Base-by-base conservation (phyloP, 208 protist species). In the Crithidia mellificae region DNA sequence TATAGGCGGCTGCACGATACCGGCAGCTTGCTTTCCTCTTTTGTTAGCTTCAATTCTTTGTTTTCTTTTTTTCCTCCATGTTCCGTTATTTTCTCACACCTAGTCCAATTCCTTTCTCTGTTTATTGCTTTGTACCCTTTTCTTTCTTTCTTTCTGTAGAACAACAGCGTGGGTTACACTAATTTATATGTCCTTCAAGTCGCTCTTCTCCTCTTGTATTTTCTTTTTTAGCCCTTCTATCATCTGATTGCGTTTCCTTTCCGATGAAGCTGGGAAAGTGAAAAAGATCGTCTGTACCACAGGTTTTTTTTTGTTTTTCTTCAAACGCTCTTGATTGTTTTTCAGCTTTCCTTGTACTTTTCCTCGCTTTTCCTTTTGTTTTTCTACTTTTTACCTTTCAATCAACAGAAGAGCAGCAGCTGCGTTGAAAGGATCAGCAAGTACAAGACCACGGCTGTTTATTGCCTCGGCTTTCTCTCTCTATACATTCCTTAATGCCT, bases 121-220 rank as follows among this genome's bases (percentile, higher is more conserved):
- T 38, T 38, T 5, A 12, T 38, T 38, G 34, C 34, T 11, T 38
- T 38, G 5, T 68, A n/a, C n/a, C n/a, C n/a, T 62, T 63, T 51
- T 38, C 29, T 44, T 63, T 59, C 32, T 46, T 55, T 52, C 29
- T 68, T 54, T 51, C 59, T 66, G 29, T 61, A 51, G 46, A 41
- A 24, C 38, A 47, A 30, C 36, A 19, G 36, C n/a, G 54, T 47
- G 38, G 2, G 38, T 38, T 46, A 46, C n/a, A 46, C 14, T 15
- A 12, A 2, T n/a, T n/a, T 15, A 15, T 20, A 5, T 46, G 12
- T n/a, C 17, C 15, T 46, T 12, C 14, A 20, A 15, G 4, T 46
- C 14, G 8, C 36, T 12, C 12, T 12, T 41, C 12, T 41, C 9
- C 36, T 41, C 12, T 41, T 41, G 9, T 41, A 41, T 41, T 41